Evolutionary conservation across 1,284 basidiomycete genomes (phyloP), one percentile per base, ranked within the genome.

Genomic region (Melampsora larici-populina): DNA sequence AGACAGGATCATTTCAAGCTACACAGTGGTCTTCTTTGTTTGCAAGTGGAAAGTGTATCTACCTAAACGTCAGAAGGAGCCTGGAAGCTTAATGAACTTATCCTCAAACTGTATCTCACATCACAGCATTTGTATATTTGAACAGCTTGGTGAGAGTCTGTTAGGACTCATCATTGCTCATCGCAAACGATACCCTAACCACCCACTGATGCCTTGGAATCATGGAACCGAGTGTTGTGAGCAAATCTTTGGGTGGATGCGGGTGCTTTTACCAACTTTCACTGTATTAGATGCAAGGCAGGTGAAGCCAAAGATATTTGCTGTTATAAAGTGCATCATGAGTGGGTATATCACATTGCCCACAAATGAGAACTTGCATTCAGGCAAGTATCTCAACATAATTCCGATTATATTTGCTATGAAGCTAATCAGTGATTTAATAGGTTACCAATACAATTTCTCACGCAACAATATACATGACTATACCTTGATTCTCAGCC

Each of bases 401-500:
- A 29, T 40, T 21, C 1, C 9, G n/a, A 24, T 5, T 7, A 26
- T 4, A 5, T 48, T 48, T 29, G 31, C 8, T 13, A 11, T 40
- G 24, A 64, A 29, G 6, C 29, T 13, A 36, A 24, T 1, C n/a
- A 13, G 11, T 49, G 0, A 26, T 11, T 11, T 3, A 49, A 3
- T 24, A 69, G 67, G 67, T 29, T 69, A 69, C 29, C 9, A 55
- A 51, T 29, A 69, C 43, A n/a, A n/a, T n/a, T n/a, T n/a, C n/a
- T n/a, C n/a, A n/a, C n/a, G n/a, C n/a, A n/a, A n/a, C n/a, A n/a
- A 24, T 29, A 6, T 13, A 31, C 13, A 2, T 26, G 31, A 69
- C 2, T 6, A 49, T 51, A 8, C 43, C 9, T 24, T 26, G 33
- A 26, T 4, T n/a, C n/a, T 69, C 13, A 24, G 8, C 6, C 6